Conservation (phyloP, 805 yeast species). For the Kregervanrija fluxuum region DNA sequence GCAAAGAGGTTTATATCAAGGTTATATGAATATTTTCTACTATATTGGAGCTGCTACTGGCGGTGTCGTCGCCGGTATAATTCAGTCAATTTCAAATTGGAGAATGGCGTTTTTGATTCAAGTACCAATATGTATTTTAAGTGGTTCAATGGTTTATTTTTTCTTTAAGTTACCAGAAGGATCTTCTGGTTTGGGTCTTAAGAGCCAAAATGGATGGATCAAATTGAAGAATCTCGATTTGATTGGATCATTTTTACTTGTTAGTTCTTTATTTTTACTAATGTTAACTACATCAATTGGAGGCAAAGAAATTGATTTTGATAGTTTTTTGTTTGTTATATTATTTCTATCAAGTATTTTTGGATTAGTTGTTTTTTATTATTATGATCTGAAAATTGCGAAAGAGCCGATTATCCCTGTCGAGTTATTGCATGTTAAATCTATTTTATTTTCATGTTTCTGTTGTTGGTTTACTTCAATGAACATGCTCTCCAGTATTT, state of each 20-base stretch:
- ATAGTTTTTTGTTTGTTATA: slow-evolving; percentile 31
- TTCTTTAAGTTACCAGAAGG: slow-evolving; percentile 2
- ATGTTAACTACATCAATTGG: slow-evolving; percentile 63
- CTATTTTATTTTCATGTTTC: slow-evolving; percentile 58
- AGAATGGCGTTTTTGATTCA: slow-evolving; percentile 49
- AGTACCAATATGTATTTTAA: slow-evolving; percentile 39
- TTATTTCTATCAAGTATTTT: slow-evolving; percentile 29
- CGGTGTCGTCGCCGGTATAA: slow-evolving; percentile 53
- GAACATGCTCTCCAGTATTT: slow-evolving; percentile 53
- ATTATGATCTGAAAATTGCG: slow-evolving; percentile 45
- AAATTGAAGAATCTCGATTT: slow-evolving; percentile 58
- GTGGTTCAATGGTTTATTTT: slow-evolving; percentile 29
- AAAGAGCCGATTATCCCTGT: slow-evolving; percentile 66
- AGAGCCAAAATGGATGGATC: slow-evolving; percentile 33
- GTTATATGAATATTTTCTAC: slow-evolving; percentile 65
- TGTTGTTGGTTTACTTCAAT: slow-evolving; percentile 65
- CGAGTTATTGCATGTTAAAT: slow-evolving; percentile 42
- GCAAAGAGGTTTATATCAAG: slow-evolving; percentile 75
- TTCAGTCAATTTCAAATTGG: slow-evolving; percentile 55
- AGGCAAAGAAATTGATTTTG: slow-evolving; percentile 47
- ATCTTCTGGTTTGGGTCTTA: slow-evolving; percentile 46
- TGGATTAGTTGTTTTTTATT: slow-evolving; percentile 35
- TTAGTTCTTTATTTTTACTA: slow-evolving; percentile 47
- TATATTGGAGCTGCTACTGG: slow-evolving; percentile 73
- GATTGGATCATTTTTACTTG: slow-evolving; percentile 56